Evolutionary conservation across 768 basidiomycete species (phyloP), one percentile per base, ranked within the genome.

Genomic region (Suillus sp.): DNA sequence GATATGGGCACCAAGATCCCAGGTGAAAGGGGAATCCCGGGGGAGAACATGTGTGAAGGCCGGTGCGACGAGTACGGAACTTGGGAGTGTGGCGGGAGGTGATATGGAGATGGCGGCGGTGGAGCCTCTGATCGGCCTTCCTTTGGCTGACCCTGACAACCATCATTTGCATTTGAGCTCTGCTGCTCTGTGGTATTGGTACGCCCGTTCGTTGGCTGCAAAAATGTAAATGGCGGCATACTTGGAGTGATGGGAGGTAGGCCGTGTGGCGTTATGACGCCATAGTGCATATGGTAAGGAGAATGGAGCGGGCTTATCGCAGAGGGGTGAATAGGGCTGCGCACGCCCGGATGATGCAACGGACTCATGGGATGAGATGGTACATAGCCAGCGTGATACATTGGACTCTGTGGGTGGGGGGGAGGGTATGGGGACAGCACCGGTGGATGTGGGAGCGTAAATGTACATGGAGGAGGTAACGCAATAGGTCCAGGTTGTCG

Each of bases 181-280:
- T 40, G 43, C 35, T 27, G 38, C 22, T 61, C 60, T 55, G 60
- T 38, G 51, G 34, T 9, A 5, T 18, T 55, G 14, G 8, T 11
- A 16, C 7, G 56, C 67, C 45, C 65, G 69, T 18, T 51, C 1
- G 55, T 20, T 57, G 85, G 85, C 20, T 85, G 82, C 42, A 90
- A 80, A 75, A 97, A 96, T 14, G 87, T 89, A 77, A 97, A 99
- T 6, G 93, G 88, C 1, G 96, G 96, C 96, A 99, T 98, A 64
- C 91, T 92, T 0, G 96, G 95, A n/a, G 96, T 97, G 70, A 97
- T 94, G 1, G 93, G 91, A 16, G 92, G 92, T n/a, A 95, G 78
- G 0, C 92, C 91, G 66, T 88, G 85, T n/a, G 90, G 89, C 11
- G 90, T 92, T 65, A 88, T 80, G 37, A 79, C 74, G 48, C 75